A percentile compares a stretch with the other conserved stretches of the same genome.
phyloP scores from a whole-genome alignment of 73 alveolate species.

The Paramecium sexaurelia region DNA sequence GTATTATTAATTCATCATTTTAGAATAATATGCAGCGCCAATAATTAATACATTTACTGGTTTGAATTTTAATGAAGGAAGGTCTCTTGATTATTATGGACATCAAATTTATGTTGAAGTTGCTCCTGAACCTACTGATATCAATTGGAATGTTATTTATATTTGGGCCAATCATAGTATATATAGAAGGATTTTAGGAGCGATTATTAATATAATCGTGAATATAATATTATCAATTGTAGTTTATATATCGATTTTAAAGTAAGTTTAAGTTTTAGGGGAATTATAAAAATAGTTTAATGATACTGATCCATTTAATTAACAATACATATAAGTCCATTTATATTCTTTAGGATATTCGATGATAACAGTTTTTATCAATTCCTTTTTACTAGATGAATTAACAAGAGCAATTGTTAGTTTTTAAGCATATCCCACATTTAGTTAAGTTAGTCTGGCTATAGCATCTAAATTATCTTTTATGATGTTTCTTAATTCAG shows the following conservation, averaged over 20 bases:
- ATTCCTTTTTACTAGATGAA: background rate
- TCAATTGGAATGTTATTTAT: conserved; percentile 13
- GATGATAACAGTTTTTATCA: background rate
- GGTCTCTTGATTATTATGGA: background rate
- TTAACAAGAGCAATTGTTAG: conserved; percentile 22
- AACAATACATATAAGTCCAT: background rate
- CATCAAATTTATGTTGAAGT: background rate
- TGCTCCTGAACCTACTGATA: conserved; percentile 76
- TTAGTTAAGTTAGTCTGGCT: background rate
- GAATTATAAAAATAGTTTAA: background rate
- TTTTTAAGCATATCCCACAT: conserved; percentile 40
- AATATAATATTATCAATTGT: background rate
- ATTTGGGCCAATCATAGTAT: conserved; percentile 28
- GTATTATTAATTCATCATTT: background rate
- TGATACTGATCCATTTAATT: background rate
- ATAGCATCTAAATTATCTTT: conserved; percentile 50
- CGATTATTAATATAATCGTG: background rate
- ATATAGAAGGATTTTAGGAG: conserved; percentile 3
- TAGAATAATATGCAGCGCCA: background rate
- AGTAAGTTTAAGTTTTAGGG: background rate
- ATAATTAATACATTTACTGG: background rate
- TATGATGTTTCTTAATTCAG: conserved; percentile 56
- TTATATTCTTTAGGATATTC: conserved; percentile 5
- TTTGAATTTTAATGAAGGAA: background rate
- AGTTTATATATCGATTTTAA: background rate